Percentiles rank a stretch among this genome's conserved stretches.
phyloP scores from a whole-genome alignment of 805 yeast genomes.

The Scheffersomyces lignosus region DNA sequence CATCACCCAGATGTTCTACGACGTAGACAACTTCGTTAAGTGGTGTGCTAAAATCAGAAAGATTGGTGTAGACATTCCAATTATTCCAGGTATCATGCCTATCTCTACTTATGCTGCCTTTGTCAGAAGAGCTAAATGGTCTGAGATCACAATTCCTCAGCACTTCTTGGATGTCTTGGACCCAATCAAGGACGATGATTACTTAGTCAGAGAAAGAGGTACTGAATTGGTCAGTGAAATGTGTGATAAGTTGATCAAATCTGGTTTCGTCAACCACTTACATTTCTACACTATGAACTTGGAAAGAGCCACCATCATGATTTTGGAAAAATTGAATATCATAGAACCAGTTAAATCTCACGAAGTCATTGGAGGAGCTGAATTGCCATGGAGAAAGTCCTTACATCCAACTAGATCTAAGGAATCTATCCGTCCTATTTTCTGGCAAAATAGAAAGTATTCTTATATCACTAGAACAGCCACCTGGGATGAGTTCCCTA shows the following conservation, averaged over 20 bases:
- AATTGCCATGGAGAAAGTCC: conserved; percentile 89
- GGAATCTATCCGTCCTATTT: conserved; percentile 89
- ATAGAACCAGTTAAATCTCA: conserved; percentile 43
- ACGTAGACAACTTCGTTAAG: conserved; percentile 74
- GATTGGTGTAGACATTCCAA: conserved; percentile 77
- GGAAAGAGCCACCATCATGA: conserved; percentile 87
- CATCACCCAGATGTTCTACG: conserved; percentile 96
- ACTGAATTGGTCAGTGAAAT: conserved; percentile 77
- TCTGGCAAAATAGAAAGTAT: conserved; percentile 93
- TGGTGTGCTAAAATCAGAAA: conserved; percentile 79
- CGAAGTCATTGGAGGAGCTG: conserved; percentile 40
- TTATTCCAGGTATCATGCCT: conserved; percentile 98
- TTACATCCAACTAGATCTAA: conserved; percentile 75
- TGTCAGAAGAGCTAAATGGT: conserved; percentile 93
- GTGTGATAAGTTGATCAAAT: conserved; percentile 71
- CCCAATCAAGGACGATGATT: conserved; percentile 88
- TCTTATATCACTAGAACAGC: conserved; percentile 87
- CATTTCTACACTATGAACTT: conserved; percentile 98
- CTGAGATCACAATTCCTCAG: conserved; percentile 77
- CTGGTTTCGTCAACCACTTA: conserved; percentile 77
- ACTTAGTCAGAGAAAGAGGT: conserved; percentile 81
- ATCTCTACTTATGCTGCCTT: conserved; percentile 93
- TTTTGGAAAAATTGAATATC: conserved; percentile 71
- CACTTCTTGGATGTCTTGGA: conserved; percentile 68
- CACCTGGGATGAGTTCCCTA: conserved; percentile 97